Conservation (phyloP, 2,329 filamentous ascomycete genomes). For the Eutypella sp. region DNA sequence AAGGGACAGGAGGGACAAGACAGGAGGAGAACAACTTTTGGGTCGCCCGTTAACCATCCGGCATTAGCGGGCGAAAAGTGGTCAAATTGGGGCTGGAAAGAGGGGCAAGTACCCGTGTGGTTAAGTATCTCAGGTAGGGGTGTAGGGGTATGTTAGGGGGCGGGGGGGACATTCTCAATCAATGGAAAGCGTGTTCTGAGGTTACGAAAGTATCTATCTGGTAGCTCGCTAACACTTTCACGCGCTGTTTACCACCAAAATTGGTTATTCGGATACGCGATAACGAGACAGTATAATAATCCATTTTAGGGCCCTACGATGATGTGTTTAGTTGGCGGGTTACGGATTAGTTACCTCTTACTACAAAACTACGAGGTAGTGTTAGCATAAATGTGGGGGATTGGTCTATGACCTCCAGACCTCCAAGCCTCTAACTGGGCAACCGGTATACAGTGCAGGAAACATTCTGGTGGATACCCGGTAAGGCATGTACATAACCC, state of each 20-base stretch:
- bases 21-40: not conserved
- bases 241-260: not conserved
- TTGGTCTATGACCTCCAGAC: not conserved
- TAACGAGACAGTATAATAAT: not conserved
- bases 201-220: not conserved
- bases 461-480: not conserved
- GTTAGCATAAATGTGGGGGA: slow-evolving; percentile 1
- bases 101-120: not conserved
- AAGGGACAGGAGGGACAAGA: not conserved
- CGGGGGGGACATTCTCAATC: not conserved
- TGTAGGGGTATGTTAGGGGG: not conserved
- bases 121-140: not conserved
- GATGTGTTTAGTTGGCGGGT: not conserved
- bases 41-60: not conserved
- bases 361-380: not conserved
- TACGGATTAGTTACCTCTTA: not conserved
- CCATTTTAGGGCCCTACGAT: not conserved
- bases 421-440: not conserved
- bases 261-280: not conserved
- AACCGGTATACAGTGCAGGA: not conserved
- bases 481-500: too few species aligned
- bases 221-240: not conserved
- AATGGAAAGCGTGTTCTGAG: not conserved
- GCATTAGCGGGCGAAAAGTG: not conserved
- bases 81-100: slow-evolving; percentile 1